These are phyloP conservation scores for Gnomoniopsis smithogilvyi DNA, from an alignment of 2,329 filamentous ascomycete species.

Conservation along the genomic window DNA sequence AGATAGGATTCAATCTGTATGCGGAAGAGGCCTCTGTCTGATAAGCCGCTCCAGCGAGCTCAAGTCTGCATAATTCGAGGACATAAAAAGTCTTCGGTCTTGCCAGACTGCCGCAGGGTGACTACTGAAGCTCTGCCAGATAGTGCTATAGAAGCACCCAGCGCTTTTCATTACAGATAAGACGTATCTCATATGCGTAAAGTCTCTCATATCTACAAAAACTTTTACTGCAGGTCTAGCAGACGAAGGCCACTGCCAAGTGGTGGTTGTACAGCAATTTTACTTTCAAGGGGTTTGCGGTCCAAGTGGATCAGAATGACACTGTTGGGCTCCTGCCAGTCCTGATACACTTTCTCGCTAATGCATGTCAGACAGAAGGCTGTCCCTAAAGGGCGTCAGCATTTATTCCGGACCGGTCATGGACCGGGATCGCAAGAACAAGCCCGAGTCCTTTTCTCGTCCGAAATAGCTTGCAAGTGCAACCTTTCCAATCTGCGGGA, in stretches of 20 bases:
- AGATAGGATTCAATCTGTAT: not conserved
- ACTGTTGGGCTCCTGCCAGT: not conserved
- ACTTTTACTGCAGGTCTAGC: no score
- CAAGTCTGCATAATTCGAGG: not conserved
- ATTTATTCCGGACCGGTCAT: constrained; percentile 1
- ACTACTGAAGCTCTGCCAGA: not conserved
- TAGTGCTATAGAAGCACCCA: not conserved
- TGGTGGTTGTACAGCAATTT: not conserved
- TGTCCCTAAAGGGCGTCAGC: constrained; percentile 2
- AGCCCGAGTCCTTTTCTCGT: not conserved
- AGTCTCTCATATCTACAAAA: no score
- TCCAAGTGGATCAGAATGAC: not conserved
- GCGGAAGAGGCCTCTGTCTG: not conserved
- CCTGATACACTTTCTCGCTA: not conserved
- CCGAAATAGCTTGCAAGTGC: not conserved
- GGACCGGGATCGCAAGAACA: not conserved
- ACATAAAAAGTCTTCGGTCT: not conserved
- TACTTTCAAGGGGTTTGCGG: not conserved
- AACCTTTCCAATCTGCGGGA: not conserved
- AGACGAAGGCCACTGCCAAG: no score
- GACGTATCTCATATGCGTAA: no score
- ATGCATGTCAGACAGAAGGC: constrained; percentile 16
- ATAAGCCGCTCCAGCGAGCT: not conserved
- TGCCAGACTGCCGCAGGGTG: constrained; percentile 7
- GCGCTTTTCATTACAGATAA: not conserved